Conservation (phyloP, 176 grass and related monocot genomes). For the Musa troglodytarum region DNA sequence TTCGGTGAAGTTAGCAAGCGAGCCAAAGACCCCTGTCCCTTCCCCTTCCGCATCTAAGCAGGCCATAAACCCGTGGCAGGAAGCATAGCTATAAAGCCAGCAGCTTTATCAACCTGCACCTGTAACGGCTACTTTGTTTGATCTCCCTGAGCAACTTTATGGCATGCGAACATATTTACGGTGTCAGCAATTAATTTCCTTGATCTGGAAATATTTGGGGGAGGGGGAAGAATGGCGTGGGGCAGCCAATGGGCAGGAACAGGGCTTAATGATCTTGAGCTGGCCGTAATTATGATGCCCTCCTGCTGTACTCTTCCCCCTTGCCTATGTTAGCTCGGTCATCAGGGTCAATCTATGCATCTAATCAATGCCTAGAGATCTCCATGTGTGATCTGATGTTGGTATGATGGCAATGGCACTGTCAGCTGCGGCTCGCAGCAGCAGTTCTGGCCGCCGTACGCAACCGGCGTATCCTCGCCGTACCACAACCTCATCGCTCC, state of each 20-base stretch:
- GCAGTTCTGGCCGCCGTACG: neutral
- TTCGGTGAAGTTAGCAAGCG: neutral
- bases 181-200: neutral
- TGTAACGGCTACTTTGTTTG: slow-evolving; percentile 19
- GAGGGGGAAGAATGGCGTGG: neutral
- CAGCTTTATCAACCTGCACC: slow-evolving; percentile 3
- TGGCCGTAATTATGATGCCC: neutral
- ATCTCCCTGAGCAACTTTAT: neutral
- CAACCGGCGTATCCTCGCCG: slow-evolving; percentile 8
- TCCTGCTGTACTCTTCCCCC: neutral
- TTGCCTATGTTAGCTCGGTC: neutral
- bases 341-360: neutral
- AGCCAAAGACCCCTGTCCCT: neutral
- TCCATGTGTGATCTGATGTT: neutral
- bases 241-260: no score
- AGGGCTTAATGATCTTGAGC: neutral
- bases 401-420: neutral
- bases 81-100: neutral
- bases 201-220: neutral
- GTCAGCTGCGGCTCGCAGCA: neutral
- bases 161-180: slow-evolving; percentile 2
- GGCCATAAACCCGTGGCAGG: neutral
- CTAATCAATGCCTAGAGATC: neutral
- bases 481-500: slow-evolving; percentile 1
- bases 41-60: neutral